These are phyloP conservation scores for Kwoniella shivajii DNA, from an alignment of 1,284 basidiomycete species.

Conservation along the genomic window DNA sequence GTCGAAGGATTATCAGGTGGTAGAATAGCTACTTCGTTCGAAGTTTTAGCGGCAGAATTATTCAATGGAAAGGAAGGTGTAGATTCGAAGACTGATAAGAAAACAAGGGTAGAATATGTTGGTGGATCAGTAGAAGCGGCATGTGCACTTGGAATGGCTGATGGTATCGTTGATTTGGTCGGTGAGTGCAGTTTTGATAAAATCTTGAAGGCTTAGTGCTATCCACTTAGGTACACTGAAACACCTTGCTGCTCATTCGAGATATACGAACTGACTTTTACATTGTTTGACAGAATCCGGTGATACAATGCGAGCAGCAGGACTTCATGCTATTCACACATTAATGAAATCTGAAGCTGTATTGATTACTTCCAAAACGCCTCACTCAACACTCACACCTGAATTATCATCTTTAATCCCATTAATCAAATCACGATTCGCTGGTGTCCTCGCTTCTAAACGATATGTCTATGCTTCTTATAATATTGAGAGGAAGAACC, in stretches of 20 bases:
- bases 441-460: constrained; percentile 86
- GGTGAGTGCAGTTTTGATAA: too few species aligned
- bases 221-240: not conserved
- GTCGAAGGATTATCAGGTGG: constrained; percentile 84
- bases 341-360: constrained; percentile 88
- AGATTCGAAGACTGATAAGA: constrained; percentile 61
- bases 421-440: constrained; percentile 82
- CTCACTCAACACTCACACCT: constrained; percentile 66
- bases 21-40: constrained; percentile 92
- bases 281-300: constrained; percentile 73
- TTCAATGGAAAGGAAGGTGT: constrained; percentile 63
- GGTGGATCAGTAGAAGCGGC: constrained; percentile 98
- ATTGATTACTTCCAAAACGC: constrained; percentile 77
- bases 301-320: constrained; percentile 98
- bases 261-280: not conserved
- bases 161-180: constrained; percentile 94
- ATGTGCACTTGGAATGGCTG: constrained; percentile 92
- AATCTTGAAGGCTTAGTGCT: too few species aligned
- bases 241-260: not conserved
- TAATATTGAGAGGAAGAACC: constrained; percentile 72
- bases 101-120: constrained; percentile 89
- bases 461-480: constrained; percentile 91
- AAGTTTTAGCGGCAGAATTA: constrained; percentile 78
- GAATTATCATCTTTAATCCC: constrained; percentile 64
- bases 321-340: constrained; percentile 88